Conservation (phyloP, 768 basidiomycete species). For the Myochromella boudieri region DNA sequence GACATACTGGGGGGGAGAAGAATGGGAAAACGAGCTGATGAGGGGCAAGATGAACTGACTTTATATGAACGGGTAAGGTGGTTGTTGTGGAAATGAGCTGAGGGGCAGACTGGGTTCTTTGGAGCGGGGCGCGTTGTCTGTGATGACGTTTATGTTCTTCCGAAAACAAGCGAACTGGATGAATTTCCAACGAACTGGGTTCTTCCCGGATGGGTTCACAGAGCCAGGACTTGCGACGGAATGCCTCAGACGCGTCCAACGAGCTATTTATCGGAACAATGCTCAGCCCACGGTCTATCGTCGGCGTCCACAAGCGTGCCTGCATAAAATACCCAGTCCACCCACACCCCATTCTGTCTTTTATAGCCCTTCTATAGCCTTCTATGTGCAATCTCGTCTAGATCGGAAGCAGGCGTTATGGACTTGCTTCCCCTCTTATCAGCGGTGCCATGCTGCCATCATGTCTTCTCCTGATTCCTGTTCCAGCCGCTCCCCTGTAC, state of each 20-base stretch:
- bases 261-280: constrained; percentile 21
- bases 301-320: constrained; percentile 41
- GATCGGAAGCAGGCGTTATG: constrained; percentile 17
- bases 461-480: constrained; percentile 4
- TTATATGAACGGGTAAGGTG: constrained; percentile 26
- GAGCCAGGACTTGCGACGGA: constrained; percentile 32
- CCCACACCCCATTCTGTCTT: constrained; percentile 33
- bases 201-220: constrained; percentile 55
- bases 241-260: background rate
- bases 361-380: constrained; percentile 34
- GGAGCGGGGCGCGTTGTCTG: constrained; percentile 44
- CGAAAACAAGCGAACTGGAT: constrained; percentile 23
- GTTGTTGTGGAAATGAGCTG: constrained; percentile 67
- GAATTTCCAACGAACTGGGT: constrained; percentile 32
- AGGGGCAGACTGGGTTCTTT: constrained; percentile 52
- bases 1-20: constrained; percentile 43
- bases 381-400: constrained; percentile 24
- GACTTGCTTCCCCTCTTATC: constrained; percentile 29
- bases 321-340: constrained; percentile 31
- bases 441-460: constrained; percentile 24
- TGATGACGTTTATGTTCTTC: constrained; percentile 57
- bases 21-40: constrained; percentile 15
- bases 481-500: constrained; percentile 4
- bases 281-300: constrained; percentile 15
- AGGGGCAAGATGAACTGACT: constrained; percentile 28